A percentile compares a stretch with the other conserved stretches of the same genome.
phyloP scores from a whole-genome alignment of 2,329 filamentous ascomycete genomes.

The Trichoderma afroharzianum region DNA sequence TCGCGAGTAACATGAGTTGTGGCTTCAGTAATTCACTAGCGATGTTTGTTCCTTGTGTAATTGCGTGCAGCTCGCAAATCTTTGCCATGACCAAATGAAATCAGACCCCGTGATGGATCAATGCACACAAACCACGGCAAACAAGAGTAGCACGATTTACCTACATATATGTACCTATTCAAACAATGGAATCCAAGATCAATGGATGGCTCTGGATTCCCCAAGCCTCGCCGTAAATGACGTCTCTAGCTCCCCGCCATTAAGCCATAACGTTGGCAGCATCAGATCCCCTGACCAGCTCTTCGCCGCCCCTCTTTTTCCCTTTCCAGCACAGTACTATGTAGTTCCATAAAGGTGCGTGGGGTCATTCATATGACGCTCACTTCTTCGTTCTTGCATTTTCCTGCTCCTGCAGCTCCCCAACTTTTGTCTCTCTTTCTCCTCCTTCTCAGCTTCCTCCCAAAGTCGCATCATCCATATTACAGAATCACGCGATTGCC shows the following conservation, averaged over 20 bases:
- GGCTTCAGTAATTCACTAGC: not conserved
- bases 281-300: slow-evolving; percentile 1
- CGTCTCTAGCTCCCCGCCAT: not conserved
- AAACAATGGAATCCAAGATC: not conserved
- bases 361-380: not conserved
- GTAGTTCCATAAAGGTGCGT: not conserved
- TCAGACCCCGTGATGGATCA: not conserved
- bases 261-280: not conserved
- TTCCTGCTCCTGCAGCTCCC: slow-evolving; percentile 4
- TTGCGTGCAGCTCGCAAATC: not conserved
- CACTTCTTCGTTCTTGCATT: not conserved
- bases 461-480: not conserved
- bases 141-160: not conserved
- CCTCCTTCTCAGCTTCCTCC: not conserved
- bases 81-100: not conserved
- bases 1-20: not conserved
- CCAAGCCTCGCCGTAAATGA: not conserved
- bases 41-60: not conserved
- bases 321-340: not conserved
- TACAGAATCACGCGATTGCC: not conserved
- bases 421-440: not conserved
- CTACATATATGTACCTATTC: not conserved
- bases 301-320: not conserved
- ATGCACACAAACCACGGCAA: not conserved
- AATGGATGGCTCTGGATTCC: not conserved